Conservation (phyloP, 768 basidiomycete species). For the Suillus sp. region DNA sequence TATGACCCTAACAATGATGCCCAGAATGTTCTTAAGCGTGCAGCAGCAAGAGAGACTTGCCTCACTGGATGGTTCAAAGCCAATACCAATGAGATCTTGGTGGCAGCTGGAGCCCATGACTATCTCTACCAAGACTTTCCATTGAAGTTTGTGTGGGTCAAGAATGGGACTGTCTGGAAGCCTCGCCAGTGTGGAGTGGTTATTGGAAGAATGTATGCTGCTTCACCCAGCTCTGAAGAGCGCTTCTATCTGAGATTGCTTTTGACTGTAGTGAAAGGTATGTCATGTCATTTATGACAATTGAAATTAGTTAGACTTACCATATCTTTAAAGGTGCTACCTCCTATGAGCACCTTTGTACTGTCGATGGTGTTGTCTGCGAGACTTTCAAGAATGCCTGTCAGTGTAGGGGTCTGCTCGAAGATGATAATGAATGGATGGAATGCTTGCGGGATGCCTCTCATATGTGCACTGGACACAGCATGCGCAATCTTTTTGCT, state of each 20-base stretch:
- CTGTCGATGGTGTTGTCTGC: slow-evolving; percentile 28
- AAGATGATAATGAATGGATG: slow-evolving; percentile 52
- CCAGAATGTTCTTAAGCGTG: slow-evolving; percentile 24
- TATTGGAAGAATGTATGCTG: slow-evolving; percentile 37
- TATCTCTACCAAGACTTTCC: neutral
- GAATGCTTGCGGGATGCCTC: slow-evolving; percentile 44
- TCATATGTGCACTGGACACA: slow-evolving; percentile 38
- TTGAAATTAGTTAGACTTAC: neutral
- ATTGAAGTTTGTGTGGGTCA: slow-evolving; percentile 29
- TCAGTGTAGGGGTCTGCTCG: slow-evolving; percentile 42
- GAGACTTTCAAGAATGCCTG: slow-evolving; percentile 44
- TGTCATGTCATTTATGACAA: neutral
- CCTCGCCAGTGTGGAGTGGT: slow-evolving; percentile 21
- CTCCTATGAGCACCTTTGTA: slow-evolving; percentile 26
- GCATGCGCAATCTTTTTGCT: slow-evolving; percentile 41
- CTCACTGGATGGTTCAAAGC: slow-evolving; percentile 38
- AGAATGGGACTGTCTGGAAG: slow-evolving; percentile 29
- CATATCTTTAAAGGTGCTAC: slow-evolving; percentile 18
- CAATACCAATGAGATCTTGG: slow-evolving; percentile 17
- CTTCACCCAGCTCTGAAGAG: slow-evolving; percentile 35
- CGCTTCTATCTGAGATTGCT: slow-evolving; percentile 42
- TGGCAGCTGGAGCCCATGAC: neutral
- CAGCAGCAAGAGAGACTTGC: slow-evolving; percentile 18
- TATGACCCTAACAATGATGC: slow-evolving; percentile 37
- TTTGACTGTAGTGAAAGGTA: slow-evolving; percentile 37